Conservation (phyloP, 2,329 filamentous ascomycete species). For the Curvularia spicifera region DNA sequence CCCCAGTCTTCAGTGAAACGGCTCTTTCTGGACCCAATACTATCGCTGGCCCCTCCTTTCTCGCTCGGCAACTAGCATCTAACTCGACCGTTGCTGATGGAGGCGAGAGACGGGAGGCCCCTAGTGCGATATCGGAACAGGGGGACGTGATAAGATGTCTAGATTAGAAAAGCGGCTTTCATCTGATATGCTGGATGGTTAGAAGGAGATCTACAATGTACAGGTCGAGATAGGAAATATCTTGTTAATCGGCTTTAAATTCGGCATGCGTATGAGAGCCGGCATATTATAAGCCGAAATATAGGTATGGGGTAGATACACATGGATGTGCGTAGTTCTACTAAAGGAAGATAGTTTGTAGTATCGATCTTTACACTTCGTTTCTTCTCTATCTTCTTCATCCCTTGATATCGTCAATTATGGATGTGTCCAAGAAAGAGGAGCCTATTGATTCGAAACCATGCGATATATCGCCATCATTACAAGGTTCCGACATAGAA, state of each 20-base stretch:
- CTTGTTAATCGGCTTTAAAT: neutral
- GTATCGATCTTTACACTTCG: neutral
- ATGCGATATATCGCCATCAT: constrained; percentile 3
- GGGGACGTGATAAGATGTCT: constrained; percentile 12
- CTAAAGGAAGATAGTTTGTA: neutral
- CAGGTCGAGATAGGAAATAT: constrained; percentile 1
- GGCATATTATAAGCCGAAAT: neutral
- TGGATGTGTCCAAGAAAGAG: constrained; percentile 7
- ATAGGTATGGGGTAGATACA: neutral
- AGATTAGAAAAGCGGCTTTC: neutral
- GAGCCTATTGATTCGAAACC: constrained; percentile 3
- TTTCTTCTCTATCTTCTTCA: neutral
- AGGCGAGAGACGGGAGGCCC: constrained; percentile 6
- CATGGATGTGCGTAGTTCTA: neutral
- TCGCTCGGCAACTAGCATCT: neutral
- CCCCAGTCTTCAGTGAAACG: neutral
- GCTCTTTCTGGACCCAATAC: neutral
- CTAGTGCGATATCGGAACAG: constrained; percentile 5
- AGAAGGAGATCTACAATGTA: constrained; percentile 6
- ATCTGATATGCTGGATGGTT: neutral
- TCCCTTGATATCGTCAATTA: neutral
- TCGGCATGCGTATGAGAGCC: constrained; percentile 9
- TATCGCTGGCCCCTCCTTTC: neutral
- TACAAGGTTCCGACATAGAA: constrained; percentile 16
- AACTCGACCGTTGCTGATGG: neutral